Base-by-base conservation (phyloP, 805 yeast genomes). In the Starmerella powellii region DNA sequence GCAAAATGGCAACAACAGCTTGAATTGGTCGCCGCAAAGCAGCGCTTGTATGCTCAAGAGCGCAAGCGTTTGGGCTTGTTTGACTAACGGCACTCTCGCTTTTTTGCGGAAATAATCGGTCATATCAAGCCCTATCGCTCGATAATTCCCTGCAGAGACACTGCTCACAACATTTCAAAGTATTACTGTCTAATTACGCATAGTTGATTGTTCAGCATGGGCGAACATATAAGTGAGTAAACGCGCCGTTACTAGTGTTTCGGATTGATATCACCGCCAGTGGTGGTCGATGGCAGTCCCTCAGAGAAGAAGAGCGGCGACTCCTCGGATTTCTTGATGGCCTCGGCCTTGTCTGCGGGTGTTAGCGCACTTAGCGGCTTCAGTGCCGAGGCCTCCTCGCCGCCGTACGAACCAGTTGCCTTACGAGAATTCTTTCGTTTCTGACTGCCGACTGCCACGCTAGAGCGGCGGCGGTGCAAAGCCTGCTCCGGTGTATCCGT, bases 1-100 rank as follows among this genome's bases (percentile, higher is more conserved):
- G 49, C 47, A 6, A 60, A 63, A 20, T 83, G 94, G 93, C 20
- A 36, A 15, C 19, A 31, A 19, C 38, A 36, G 41, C 17, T 49
- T 18, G 39, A 37, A 15, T 11, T 28, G 8, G 45, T n/a, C 6
- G 27, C 35, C 5, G 44, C 46, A 6, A 16, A 23, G 29, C 36
- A 23, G 10, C 38, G 31, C n/a, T 20, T 40, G 36, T 46, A 13
- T 34, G 34, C 24, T n/a, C 41, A 28, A 4, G 5, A 26, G 33
- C 43, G 52, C n/a, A 37, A 38, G 31, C 12, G 13, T n/a, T 13
- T 47, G 23, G 23, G 31, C 12, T 38, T 48, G 13, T 48, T 17
- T 30, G 52, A 48, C 29, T 48, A 27, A 35, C 12, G 28, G 20
- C 23, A 35, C 23, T 32, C 12, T 8, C 31, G 6, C 15, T n/a